These are phyloP conservation scores for Colletotrichum ledebouriae DNA, from an alignment of 2,329 filamentous ascomycete species.

Conservation along the genomic window DNA sequence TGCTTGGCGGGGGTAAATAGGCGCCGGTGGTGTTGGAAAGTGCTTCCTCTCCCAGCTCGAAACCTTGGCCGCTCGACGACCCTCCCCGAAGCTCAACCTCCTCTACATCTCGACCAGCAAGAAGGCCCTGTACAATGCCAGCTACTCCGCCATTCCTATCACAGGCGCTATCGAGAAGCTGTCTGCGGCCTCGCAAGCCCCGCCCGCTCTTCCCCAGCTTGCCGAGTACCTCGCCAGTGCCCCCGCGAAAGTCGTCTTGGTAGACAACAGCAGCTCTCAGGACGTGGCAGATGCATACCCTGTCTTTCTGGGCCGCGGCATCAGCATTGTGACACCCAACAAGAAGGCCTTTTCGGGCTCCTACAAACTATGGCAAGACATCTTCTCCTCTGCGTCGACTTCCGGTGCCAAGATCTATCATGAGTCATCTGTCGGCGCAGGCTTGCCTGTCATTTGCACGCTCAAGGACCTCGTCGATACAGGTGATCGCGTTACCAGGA, in stretches of 20 bases:
- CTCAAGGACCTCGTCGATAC: conserved; percentile 95
- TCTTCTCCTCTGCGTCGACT: conserved; percentile 79
- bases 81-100: conserved; percentile 79
- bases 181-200: conserved; percentile 71
- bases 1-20: conserved; percentile 59
- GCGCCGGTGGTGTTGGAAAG: conserved; percentile 93
- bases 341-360: conserved; percentile 96
- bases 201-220: conserved; percentile 77
- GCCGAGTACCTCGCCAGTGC: conserved; percentile 83
- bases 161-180: conserved; percentile 73
- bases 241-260: conserved; percentile 83
- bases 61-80: conserved; percentile 73
- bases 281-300: conserved; percentile 89
- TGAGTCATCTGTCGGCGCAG: conserved; percentile 93
- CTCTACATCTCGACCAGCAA: conserved; percentile 89
- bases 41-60: conserved; percentile 88
- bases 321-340: conserved; percentile 96
- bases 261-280: conserved; percentile 96
- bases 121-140: conserved; percentile 81
- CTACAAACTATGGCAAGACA: conserved; percentile 86
- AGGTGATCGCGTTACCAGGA: conserved; percentile 89
- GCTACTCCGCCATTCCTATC: conserved; percentile 78
- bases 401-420: conserved; percentile 90
- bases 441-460: conserved; percentile 92
- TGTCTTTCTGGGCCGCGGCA: conserved; percentile 80